phyloP scores from a whole-genome alignment of 139 green algal species.

The Tetraselmis striata region DNA sequence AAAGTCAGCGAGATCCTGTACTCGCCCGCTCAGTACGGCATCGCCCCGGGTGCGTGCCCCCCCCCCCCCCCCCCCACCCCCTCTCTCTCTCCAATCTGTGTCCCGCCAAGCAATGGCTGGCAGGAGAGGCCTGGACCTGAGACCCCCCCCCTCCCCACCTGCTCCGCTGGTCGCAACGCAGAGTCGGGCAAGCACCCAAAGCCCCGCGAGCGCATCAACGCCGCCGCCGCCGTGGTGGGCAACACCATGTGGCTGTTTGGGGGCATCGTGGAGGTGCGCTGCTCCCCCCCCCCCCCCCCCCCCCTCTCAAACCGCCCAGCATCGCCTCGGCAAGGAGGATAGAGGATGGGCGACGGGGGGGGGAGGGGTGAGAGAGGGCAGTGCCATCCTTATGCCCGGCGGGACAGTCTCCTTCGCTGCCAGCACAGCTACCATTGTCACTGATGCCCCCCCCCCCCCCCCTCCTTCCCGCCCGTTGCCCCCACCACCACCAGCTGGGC shows the following conservation, averaged over 20 bases:
- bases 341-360: too few species aligned
- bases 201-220: conserved; percentile 73
- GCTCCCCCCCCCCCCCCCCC: not conserved
- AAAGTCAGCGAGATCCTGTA: conserved; percentile 85
- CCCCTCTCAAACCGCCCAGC: too few species aligned
- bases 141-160: too few species aligned
- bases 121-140: too few species aligned
- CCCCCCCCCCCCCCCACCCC: too few species aligned
- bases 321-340: too few species aligned
- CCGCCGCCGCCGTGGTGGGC: conserved; percentile 55
- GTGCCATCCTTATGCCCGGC: too few species aligned
- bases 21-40: conserved; percentile 71
- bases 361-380: too few species aligned
- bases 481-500: conserved; percentile 13
- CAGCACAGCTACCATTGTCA: not conserved
- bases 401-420: too few species aligned
- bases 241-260: conserved; percentile 85
- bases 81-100: too few species aligned
- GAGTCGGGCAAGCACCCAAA: conserved; percentile 30
- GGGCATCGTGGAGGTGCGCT: conserved; percentile 78
- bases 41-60: conserved; percentile 33
- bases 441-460: conserved; percentile 1
- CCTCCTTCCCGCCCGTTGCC: not conserved
- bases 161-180: not conserved
- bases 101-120: too few species aligned